phyloP scores from a whole-genome alignment of 2,329 filamentous ascomycete genomes.

The Xylariaceae sp. region DNA sequence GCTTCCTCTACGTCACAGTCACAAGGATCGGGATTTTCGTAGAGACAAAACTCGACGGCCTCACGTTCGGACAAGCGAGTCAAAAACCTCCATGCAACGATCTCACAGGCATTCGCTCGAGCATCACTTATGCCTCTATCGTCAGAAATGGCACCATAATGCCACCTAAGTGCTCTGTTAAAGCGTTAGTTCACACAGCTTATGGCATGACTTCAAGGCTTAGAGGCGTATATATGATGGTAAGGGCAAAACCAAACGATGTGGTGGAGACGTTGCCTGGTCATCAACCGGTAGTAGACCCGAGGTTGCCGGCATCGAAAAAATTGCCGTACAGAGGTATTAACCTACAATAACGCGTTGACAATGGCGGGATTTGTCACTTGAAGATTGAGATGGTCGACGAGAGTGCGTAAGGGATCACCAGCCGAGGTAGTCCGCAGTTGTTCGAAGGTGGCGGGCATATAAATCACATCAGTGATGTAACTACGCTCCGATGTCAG shows the following conservation, averaged over 20 bases:
- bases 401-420: slow-evolving; percentile 61
- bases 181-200: slow-evolving; percentile 14
- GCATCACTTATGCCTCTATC: slow-evolving; percentile 70
- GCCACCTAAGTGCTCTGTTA: slow-evolving; percentile 74
- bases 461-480: slow-evolving; percentile 65
- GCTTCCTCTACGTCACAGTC: slow-evolving; percentile 34
- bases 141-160: slow-evolving; percentile 69
- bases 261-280: no score
- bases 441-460: slow-evolving; percentile 76
- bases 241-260: no score
- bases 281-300: neutral
- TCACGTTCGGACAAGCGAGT: slow-evolving; percentile 74
- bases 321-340: neutral
- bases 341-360: slow-evolving; percentile 72
- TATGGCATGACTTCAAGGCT: no score
- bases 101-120: slow-evolving; percentile 76
- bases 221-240: no score
- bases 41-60: slow-evolving; percentile 75
- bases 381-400: slow-evolving; percentile 66
- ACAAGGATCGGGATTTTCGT: slow-evolving; percentile 65
- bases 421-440: slow-evolving; percentile 70
- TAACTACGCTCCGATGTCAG: slow-evolving; percentile 52
- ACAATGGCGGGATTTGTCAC: slow-evolving; percentile 74
- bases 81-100: slow-evolving; percentile 80
- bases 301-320: neutral